phyloP scores from a whole-genome alignment of 441 rosid species.

The Macaranga tanarius region DNA sequence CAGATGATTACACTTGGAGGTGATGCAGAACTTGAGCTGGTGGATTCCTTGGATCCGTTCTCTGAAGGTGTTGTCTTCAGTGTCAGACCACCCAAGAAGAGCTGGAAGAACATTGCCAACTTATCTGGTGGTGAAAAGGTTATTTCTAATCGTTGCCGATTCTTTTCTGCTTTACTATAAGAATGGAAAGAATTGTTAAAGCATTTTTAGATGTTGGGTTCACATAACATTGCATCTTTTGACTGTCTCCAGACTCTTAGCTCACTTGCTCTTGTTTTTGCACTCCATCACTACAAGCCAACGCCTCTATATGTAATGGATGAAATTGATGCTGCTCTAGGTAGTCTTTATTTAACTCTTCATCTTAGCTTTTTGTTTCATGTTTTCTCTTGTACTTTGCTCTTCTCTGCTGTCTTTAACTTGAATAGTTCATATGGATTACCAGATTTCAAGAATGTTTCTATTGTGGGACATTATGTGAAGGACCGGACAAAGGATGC shows the following conservation, averaged over 20 bases:
- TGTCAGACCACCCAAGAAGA: constrained; percentile 98
- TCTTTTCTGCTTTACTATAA: neutral
- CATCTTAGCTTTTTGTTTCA: constrained; percentile 11
- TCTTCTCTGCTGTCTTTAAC: constrained; percentile 13
- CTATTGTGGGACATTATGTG: constrained; percentile 95
- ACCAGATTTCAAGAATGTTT: constrained; percentile 94
- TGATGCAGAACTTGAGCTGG: constrained; percentile 98
- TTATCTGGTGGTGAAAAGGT: constrained; percentile 99
- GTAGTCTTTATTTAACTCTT: constrained; percentile 33
- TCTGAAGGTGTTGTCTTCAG: constrained; percentile 98
- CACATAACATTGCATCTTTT: constrained; percentile 13
- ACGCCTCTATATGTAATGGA: constrained; percentile 98
- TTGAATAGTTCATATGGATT: constrained; percentile 7
- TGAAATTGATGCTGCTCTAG: constrained; percentile 95
- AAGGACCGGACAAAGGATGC: constrained; percentile 96
- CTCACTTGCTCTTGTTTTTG: constrained; percentile 94
- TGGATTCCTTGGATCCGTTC: constrained; percentile 96
- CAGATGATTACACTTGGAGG: constrained; percentile 99
- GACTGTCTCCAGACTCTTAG: constrained; percentile 76
- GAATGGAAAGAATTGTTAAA: neutral
- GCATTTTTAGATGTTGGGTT: neutral
- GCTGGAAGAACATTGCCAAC: constrained; percentile 98
- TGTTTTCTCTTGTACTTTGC: neutral
- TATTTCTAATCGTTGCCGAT: neutral
- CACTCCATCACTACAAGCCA: constrained; percentile 99